Conservation (phyloP, 495 filamentous ascomycete genomes). For the Thermothielavioides terrestris region DNA sequence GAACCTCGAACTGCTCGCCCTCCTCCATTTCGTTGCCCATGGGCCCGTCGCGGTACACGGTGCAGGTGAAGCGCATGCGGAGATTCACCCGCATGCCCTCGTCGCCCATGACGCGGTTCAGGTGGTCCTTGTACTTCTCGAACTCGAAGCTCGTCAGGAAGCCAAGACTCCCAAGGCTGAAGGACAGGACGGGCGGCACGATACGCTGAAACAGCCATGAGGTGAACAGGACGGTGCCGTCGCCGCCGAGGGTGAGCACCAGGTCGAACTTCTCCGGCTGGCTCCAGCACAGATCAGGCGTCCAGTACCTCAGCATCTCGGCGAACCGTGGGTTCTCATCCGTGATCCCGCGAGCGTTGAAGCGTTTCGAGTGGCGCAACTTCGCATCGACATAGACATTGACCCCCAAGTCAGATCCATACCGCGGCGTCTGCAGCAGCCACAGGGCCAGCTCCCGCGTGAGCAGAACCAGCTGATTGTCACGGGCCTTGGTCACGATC, state of each 20-base stretch:
- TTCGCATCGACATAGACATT: slow-evolving; percentile 94
- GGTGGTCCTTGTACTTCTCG: slow-evolving; percentile 64
- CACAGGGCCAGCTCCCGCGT: slow-evolving; percentile 81
- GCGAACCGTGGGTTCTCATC: slow-evolving; percentile 62
- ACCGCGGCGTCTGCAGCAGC: slow-evolving; percentile 75
- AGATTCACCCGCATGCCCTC: slow-evolving; percentile 90
- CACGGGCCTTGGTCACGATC: slow-evolving; percentile 93
- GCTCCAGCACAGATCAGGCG: slow-evolving; percentile 84
- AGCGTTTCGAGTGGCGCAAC: slow-evolving; percentile 75
- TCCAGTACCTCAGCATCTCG: slow-evolving; percentile 85
- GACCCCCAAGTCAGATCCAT: slow-evolving; percentile 67
- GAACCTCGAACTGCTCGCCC: slow-evolving; percentile 84
- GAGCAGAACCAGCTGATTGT: slow-evolving; percentile 76
- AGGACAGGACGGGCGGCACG: slow-evolving; percentile 82
- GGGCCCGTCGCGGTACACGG: slow-evolving; percentile 63
- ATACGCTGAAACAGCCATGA: slow-evolving; percentile 92
- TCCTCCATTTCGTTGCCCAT: slow-evolving; percentile 50
- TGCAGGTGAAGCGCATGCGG: slow-evolving; percentile 96
- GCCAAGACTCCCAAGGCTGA: slow-evolving; percentile 79
- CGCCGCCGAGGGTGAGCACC: slow-evolving; percentile 83
- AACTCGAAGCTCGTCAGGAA: slow-evolving; percentile 95
- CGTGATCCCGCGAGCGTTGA: slow-evolving; percentile 65
- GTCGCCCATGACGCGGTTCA: slow-evolving; percentile 81
- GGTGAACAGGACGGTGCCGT: slow-evolving; percentile 86
- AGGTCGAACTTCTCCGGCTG: slow-evolving; percentile 86